Base-by-base conservation (phyloP, 2,329 filamentous ascomycete genomes). In the Harringtonia lauricola region DNA sequence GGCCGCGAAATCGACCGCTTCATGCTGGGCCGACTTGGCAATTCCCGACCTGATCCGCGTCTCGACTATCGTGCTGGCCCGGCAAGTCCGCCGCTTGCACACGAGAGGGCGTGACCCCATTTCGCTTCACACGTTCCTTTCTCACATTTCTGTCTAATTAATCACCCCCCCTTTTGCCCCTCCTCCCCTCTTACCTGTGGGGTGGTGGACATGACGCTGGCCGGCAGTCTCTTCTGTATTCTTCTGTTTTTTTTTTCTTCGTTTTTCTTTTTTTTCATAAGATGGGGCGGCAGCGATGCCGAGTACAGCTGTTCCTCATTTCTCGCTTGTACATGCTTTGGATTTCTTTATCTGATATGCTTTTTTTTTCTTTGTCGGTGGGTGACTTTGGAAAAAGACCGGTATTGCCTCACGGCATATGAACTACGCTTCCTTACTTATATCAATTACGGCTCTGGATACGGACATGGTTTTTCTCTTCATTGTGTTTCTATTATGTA, bases 1-100 rank as follows among this genome's bases (percentile, higher is more conserved):
- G 53, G 51, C 15, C 68, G 63, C 51, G 72, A 76, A 45, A 74
- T 76, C 45, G 74, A 77, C 51, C 64, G 65, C 51, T 66, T 60
- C 47, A 77, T 77, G 74, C 62, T 77, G 44, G 65, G 67, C 33
- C 65, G 70, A 31, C 55, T 76, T 41, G 47, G 41, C 31, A 34
- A 4, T 12, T 12, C 46, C 2, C 43, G 39, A 1, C 17, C 31
- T 8, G 45, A 44, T 13, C 10, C 40, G 12, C 39, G 39, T 26
- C 14, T 28, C 17, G 43, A 33, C 19, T 45, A 38, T 4, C 24
- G 33, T 34, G 38, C 10, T 3, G 28, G 29, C 13, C 21, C 4
- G 21, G 7, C 28, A 13, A 22, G 18, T n/a, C 14, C 33, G 5
- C 39, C 18, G 17, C 30, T 14, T 43, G 14, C 31, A n/a, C 36